These are phyloP conservation scores for Arxiozyma slooffiae DNA, from an alignment of 1,139 yeast species.

Conservation along the genomic window DNA sequence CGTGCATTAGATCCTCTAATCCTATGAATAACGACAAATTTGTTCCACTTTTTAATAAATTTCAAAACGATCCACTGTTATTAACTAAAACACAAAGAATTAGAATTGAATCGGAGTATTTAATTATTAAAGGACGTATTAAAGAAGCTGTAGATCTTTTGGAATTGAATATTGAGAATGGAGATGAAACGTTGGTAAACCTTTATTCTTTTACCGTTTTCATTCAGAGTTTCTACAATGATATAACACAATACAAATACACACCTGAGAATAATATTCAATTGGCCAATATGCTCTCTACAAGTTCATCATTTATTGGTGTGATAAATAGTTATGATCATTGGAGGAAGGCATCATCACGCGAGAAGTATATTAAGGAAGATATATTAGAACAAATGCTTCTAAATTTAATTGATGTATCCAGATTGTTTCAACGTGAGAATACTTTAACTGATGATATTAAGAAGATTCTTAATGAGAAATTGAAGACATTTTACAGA, in stretches of 20 bases:
- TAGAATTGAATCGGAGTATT: conserved; percentile 18
- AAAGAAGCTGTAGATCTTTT: conserved; percentile 17
- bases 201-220: conserved; percentile 22
- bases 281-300: conserved; percentile 18
- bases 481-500: conserved; percentile 20
- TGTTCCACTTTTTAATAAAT: conserved; percentile 14
- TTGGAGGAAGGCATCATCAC: neutral
- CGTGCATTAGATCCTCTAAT: conserved; percentile 21
- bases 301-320: conserved; percentile 10
- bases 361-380: neutral
- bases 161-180: conserved; percentile 8
- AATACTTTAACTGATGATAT: neutral
- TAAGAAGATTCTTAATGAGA: conserved; percentile 4
- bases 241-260: conserved; percentile 6
- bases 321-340: conserved; percentile 7
- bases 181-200: conserved; percentile 9
- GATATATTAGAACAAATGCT: conserved; percentile 22
- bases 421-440: conserved; percentile 11
- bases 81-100: conserved; percentile 12
- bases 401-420: conserved; percentile 22
- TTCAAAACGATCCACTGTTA: conserved; percentile 6
- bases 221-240: conserved; percentile 17
- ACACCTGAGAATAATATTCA: conserved; percentile 23
- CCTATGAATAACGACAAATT: conserved; percentile 13
- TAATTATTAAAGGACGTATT: conserved; percentile 16